Base-by-base conservation (phyloP, 2,329 filamentous ascomycete genomes). In the Exophiala mesophila region DNA sequence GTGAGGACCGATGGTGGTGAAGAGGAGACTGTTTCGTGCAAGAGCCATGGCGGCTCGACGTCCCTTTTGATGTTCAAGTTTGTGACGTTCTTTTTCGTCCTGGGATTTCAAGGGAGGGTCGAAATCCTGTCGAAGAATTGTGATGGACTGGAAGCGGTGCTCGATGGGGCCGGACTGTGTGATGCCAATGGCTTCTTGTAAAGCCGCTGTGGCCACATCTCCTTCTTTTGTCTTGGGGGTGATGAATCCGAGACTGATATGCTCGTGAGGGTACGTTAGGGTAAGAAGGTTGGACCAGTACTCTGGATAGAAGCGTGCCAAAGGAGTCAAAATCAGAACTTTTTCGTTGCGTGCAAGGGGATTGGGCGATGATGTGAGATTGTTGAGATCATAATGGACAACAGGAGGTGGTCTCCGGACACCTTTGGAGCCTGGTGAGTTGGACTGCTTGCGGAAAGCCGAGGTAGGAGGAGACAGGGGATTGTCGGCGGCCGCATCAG, bases 201-300 rank as follows among this genome's bases (percentile, higher is more conserved):
- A 71, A 28, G 84, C 82, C 5, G 80, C 70, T 12, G 88, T 92
- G 2, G 92, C 92, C 19, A 81, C 73, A 64, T 97, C 94, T 45
- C 92, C 92, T 56, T 96, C 89, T 60, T 84, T 85, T 35, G 82
- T 94, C 69, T 94, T 94, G 39, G 92, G 92, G 19, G 95, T 82
- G 60, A 98, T 97, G 69, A 97, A 98, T 28, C 88, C 92, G 19
- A 98, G 74, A 1, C 88, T 94, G 60, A 98, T 94, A 51, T 97
- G 78, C 46, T 95, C 85, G 68, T 96, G 92, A 3, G 92, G 92
- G 63, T 97, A 98, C 58, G 69, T 76, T 42, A 98, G 76, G 61
- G 79, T 79, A 54, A 89, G 64, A 19, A 98, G 73, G 58, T 97
- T 98, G 63, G 94, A 83, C 90, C 92, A 98, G 71, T 97, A 98